Evolutionary conservation across 768 basidiomycete genomes (phyloP).

Genomic region (Lactarius sanguifluus): DNA sequence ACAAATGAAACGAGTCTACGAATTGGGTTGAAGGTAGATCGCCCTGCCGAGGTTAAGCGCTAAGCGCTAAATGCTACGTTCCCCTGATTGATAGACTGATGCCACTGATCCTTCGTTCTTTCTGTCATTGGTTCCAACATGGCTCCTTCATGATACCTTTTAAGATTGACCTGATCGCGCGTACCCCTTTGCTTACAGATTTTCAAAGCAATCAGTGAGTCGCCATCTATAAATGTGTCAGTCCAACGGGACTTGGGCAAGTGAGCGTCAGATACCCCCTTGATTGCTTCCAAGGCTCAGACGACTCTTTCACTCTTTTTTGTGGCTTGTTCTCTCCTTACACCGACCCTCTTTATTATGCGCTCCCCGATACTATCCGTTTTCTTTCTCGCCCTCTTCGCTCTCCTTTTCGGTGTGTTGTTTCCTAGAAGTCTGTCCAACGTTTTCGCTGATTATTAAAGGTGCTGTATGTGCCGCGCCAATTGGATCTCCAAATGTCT

Average conservation of each 20-base stretch:
- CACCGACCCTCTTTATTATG: neutral
- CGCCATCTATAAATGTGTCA: neutral
- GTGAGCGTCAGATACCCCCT: neutral
- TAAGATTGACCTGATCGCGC: slow-evolving; percentile 8
- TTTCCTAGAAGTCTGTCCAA: neutral
- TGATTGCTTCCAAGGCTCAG: neutral
- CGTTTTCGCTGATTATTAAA: neutral
- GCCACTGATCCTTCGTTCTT: neutral
- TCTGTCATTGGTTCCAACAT: neutral
- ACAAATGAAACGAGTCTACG: slow-evolving; percentile 1
- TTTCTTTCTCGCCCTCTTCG: neutral
- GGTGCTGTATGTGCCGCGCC: slow-evolving; percentile 7
- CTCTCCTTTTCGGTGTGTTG: slow-evolving; percentile 3
- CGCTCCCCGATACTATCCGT: neutral
- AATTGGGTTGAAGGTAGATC: neutral
- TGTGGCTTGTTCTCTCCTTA: neutral
- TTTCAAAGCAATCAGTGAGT: neutral
- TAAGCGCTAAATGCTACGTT: neutral
- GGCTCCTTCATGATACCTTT: neutral
- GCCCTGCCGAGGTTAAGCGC: neutral
- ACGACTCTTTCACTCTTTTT: neutral
- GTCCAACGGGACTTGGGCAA: neutral
- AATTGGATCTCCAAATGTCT: neutral
- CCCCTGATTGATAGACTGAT: neutral
- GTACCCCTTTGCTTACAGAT: neutral